Conservation (phyloP, 2,329 filamentous ascomycete genomes). For the Chaetomium sp. region DNA sequence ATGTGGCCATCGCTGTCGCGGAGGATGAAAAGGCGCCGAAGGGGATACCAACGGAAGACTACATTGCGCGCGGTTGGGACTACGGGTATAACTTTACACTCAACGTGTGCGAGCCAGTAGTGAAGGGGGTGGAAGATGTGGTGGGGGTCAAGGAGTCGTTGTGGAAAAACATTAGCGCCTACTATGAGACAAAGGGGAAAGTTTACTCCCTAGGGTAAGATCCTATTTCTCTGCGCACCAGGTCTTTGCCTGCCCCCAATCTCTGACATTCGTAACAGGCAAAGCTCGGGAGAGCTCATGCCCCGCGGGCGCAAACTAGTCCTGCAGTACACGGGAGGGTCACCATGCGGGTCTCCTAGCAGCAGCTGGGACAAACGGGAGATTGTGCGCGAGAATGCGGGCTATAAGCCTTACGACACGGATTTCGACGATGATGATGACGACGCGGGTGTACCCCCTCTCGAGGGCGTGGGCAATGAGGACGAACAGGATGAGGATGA, state of each 20-base stretch:
- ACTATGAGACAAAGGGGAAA: constrained; percentile 60
- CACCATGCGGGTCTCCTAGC: constrained; percentile 54
- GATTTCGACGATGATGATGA: constrained; percentile 18
- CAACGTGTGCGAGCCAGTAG: constrained; percentile 74
- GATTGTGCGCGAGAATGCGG: constrained; percentile 32
- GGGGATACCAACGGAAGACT: constrained; percentile 42
- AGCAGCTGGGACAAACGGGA: constrained; percentile 31
- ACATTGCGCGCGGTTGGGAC: constrained; percentile 65
- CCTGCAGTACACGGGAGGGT: constrained; percentile 70
- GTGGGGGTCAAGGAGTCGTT: constrained; percentile 54
- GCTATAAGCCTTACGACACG: constrained; percentile 25
- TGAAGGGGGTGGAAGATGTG: constrained; percentile 57
- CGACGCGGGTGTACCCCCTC: constrained; percentile 5
- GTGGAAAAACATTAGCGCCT: constrained; percentile 73
- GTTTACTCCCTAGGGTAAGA: constrained; percentile 69
- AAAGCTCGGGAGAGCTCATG: constrained; percentile 47
- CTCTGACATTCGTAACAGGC: constrained; percentile 31
- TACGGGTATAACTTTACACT: constrained; percentile 76
- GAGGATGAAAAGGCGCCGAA: constrained; percentile 40
- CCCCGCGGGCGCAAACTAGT: constrained; percentile 68
- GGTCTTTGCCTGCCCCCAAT: constrained; percentile 7
- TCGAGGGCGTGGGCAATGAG: too few species aligned
- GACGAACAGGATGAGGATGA: neutral
- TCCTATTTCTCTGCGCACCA: neutral
- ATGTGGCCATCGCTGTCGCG: constrained; percentile 40